Conservation (phyloP, 495 filamentous ascomycete species). For the Aspergillus funiculosus region DNA sequence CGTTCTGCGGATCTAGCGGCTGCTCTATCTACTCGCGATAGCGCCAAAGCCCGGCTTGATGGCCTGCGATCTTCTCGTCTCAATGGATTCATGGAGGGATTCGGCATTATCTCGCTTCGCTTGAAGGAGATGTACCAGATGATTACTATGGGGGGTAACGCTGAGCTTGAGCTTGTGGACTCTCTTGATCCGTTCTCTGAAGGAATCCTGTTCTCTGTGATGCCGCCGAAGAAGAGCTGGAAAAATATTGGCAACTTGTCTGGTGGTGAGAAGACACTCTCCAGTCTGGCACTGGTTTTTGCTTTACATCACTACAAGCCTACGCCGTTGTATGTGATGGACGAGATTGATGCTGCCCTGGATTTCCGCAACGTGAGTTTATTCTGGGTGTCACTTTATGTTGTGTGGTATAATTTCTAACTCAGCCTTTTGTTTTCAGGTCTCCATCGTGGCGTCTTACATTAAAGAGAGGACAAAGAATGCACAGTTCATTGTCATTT, state of each 20-base stretch:
- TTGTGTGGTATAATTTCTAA: constrained; percentile 2
- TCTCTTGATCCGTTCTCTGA: constrained; percentile 94
- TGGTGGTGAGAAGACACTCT: constrained; percentile 95
- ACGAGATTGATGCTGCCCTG: constrained; percentile 96
- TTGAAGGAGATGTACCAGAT: constrained; percentile 99
- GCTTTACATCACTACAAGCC: constrained; percentile 97
- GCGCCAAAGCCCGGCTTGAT: constrained; percentile 83
- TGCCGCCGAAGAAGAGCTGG: constrained; percentile 99
- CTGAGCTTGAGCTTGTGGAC: constrained; percentile 94
- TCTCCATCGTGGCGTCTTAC: constrained; percentile 95
- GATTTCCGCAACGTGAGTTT: constrained; percentile 91
- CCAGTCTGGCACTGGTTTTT: constrained; percentile 90
- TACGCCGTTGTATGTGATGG: constrained; percentile 97
- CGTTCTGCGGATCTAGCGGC: constrained; percentile 72
- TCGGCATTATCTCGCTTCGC: constrained; percentile 86
- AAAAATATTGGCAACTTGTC: constrained; percentile 96
- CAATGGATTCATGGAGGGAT: constrained; percentile 98
- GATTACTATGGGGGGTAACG: constrained; percentile 99
- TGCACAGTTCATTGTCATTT: constrained; percentile 98
- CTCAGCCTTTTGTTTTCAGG: constrained; percentile 54
- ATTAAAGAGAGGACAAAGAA: constrained; percentile 99
- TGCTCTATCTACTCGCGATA: constrained; percentile 70
- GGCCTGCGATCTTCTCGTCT: constrained; percentile 82
- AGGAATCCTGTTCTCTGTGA: constrained; percentile 92
- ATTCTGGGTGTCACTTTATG: not conserved